A percentile compares a stretch with the other conserved stretches of the same genome.
Evolutionary conservation across 129 eudicot genomes (phyloP).

Genomic region (sunflower (Helianthus annuus)): HanXRQr2.0-SUNRISE NC_035440.2:97810115-97810614

Average conservation of each 20-base stretch:
- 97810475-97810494: too few species aligned
- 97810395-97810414: too few species aligned
- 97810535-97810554: too few species aligned
- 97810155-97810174: conserved; percentile 45
- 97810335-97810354: conserved; percentile 29
- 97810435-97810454: too few species aligned
- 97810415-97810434: too few species aligned
- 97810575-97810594: too few species aligned
- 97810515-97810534: too few species aligned
- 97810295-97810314: conserved; percentile 28
- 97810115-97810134: conserved; percentile 59
- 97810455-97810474: too few species aligned
- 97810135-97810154: conserved; percentile 74
- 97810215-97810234: background rate
- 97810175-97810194: conserved; percentile 21
- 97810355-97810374: conserved; percentile 18
- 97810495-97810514: too few species aligned
- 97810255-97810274: conserved; percentile 37
- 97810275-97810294: conserved; percentile 35
- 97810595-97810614: too few species aligned
- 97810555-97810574: too few species aligned
- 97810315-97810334: conserved; percentile 39
- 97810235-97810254: conserved; percentile 32
- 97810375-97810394: background rate
- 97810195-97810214: conserved; percentile 26